phyloP scores from a whole-genome alignment of 208 protist genomes.

The Phytomonas sp. region DNA sequence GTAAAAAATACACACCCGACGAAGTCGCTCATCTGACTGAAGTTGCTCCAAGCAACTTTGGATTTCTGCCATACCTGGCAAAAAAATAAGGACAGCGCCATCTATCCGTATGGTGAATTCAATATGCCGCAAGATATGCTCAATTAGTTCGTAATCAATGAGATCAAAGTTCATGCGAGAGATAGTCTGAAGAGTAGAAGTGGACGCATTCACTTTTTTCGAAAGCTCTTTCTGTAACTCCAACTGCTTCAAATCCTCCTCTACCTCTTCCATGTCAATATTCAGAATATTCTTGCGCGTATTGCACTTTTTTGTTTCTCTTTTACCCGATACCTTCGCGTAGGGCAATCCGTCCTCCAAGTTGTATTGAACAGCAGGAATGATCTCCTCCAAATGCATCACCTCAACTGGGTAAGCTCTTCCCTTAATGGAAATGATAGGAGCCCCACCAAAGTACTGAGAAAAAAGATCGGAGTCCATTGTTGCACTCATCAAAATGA shows the following conservation, averaged over 20 bases:
- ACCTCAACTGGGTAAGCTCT: conserved; percentile 92
- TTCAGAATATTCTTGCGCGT: conserved; percentile 51
- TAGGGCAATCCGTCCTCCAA: conserved; percentile 81
- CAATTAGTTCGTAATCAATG: conserved; percentile 94
- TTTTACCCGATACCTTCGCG: conserved; percentile 36
- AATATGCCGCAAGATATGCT: conserved; percentile 85
- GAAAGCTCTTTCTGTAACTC: conserved; percentile 34
- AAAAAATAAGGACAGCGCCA: conserved; percentile 93
- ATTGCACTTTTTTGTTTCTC: conserved; percentile 47
- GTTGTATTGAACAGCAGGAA: conserved; percentile 72
- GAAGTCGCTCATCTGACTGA: conserved; percentile 40
- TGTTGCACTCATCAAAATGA: conserved; percentile 94
- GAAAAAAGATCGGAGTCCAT: conserved; percentile 92
- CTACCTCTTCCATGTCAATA: conserved; percentile 54
- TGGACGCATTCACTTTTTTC: conserved; percentile 31
- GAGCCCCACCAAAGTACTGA: conserved; percentile 86
- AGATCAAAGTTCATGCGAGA: conserved; percentile 82
- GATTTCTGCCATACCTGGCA: conserved; percentile 95
- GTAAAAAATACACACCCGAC: conserved; percentile 57
- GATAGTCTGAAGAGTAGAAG: conserved; percentile 53
- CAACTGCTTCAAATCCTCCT: conserved; percentile 43
- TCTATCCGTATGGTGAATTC: conserved; percentile 33
- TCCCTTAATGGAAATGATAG: conserved; percentile 87
- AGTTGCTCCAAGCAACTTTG: conserved; percentile 81
- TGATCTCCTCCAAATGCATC: conserved; percentile 91